A percentile compares a stretch with the other conserved stretches of the same genome.
phyloP scores from a whole-genome alignment of 1,284 basidiomycete species.

The Golubevia pallescens region DNA sequence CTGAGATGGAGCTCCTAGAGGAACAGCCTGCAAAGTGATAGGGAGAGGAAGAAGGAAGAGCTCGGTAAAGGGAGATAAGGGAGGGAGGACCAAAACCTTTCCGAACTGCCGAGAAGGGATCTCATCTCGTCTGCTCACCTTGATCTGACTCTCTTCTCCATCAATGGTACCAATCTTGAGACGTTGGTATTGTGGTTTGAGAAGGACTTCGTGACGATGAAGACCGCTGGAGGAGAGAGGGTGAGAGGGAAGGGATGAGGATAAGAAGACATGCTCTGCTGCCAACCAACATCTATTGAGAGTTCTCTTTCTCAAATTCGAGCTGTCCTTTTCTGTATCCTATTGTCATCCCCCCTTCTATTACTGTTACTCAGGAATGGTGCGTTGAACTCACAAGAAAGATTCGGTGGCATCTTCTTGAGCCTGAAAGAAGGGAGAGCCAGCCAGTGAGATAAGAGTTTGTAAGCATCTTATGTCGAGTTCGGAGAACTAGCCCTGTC shows the following conservation, averaged over 20 bases:
- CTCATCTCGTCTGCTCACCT: conserved; percentile 9
- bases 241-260: background rate
- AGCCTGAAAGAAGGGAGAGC: conserved; percentile 19
- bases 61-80: background rate
- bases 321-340: background rate
- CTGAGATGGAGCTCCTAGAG: conserved; percentile 39
- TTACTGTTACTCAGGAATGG: background rate
- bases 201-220: conserved; percentile 56
- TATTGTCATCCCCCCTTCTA: conserved; percentile 3
- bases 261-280: background rate
- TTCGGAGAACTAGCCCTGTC: no score
- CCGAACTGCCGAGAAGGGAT: background rate
- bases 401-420: conserved; percentile 61
- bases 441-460: no score
- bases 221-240: conserved; percentile 31
- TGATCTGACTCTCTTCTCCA: conserved; percentile 52
- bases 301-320: background rate
- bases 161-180: conserved; percentile 55
- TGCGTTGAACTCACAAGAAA: conserved; percentile 34
- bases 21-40: conserved; percentile 20
- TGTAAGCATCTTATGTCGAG: no score
- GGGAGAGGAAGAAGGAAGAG: background rate
- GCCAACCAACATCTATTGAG: background rate
- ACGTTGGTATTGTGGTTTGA: conserved; percentile 44
- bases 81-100: background rate